Percentiles rank a stretch among this genome's conserved stretches.
Conservation (phyloP, 1,139 yeast genomes). For the Meyerozyma smithsonii region DNA sequence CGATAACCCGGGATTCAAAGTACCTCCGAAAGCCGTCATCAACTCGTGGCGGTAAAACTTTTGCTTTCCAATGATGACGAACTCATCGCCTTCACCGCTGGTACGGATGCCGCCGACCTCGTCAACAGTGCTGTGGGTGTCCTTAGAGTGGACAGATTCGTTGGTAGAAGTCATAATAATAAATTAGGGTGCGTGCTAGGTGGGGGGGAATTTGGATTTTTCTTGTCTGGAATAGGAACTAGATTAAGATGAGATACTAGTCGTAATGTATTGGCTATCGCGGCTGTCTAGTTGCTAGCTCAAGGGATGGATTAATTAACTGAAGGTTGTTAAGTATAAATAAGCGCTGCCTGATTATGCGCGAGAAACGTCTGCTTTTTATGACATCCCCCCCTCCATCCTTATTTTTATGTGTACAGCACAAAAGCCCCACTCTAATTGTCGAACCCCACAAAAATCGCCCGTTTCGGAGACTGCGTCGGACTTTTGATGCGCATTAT, state of each 20-base stretch:
- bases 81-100: slow-evolving; percentile 21
- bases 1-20: slow-evolving; percentile 33
- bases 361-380: neutral
- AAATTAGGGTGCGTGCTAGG: too few relatives aligned
- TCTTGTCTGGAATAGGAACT: too few relatives aligned
- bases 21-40: slow-evolving; percentile 39
- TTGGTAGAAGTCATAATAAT: neutral
- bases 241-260: too few relatives aligned
- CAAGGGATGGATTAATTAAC: too few relatives aligned
- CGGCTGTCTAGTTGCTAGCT: too few relatives aligned
- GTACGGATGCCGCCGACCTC: slow-evolving; percentile 7
- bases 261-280: too few relatives aligned
- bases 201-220: too few relatives aligned
- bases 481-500: neutral
- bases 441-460: slow-evolving; percentile 1
- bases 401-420: neutral
- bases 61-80: slow-evolving; percentile 27
- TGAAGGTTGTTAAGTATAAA: too few relatives aligned
- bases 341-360: neutral
- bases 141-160: slow-evolving; percentile 2
- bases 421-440: neutral
- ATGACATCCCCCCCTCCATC: neutral
- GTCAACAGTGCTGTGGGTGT: neutral
- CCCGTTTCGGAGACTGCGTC: neutral
- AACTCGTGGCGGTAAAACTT: slow-evolving; percentile 34